phyloP scores from a whole-genome alignment of 106 monocot species.

The Gastrodia elata region DNA sequence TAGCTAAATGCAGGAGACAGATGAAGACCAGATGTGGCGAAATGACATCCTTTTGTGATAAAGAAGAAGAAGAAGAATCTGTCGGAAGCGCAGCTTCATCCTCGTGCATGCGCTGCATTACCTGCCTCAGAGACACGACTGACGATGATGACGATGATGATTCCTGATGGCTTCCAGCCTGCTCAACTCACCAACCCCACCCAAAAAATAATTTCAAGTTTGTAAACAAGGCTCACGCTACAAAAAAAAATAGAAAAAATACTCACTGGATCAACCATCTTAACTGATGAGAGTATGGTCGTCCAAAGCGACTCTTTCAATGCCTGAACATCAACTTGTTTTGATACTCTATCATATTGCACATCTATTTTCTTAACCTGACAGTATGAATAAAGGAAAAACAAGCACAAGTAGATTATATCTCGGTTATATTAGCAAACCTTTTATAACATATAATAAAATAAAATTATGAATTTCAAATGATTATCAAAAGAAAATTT shows the following conservation, averaged over 20 bases:
- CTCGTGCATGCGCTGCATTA: slow-evolving; percentile 21
- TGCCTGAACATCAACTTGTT: slow-evolving; percentile 98
- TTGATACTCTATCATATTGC: slow-evolving; percentile 84
- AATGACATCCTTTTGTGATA: slow-evolving; percentile 42
- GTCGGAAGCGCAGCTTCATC: slow-evolving; percentile 5
- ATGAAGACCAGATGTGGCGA: slow-evolving; percentile 85
- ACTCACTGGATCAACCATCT: slow-evolving; percentile 32
- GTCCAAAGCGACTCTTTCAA: slow-evolving; percentile 77
- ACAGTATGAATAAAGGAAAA: slow-evolving; percentile 8
- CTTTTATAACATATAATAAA: background rate
- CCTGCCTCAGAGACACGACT: slow-evolving; percentile 41
- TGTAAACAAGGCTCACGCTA: too few species aligned
- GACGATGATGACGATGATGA: too few species aligned
- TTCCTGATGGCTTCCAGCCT: slow-evolving; percentile 27
- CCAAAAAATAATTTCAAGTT: background rate
- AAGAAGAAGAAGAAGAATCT: too few species aligned
- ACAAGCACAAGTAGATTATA: background rate
- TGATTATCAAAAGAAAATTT: background rate
- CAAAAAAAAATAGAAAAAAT: background rate
- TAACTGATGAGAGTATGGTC: slow-evolving; percentile 33
- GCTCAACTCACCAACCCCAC: slow-evolving; percentile 24
- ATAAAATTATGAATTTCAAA: background rate
- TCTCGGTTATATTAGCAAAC: background rate
- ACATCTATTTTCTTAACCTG: slow-evolving; percentile 81
- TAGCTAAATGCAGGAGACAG: slow-evolving; percentile 88